phyloP scores from a whole-genome alignment of 345 rosid genomes.

The Anastatica hierochuntica region DNA sequence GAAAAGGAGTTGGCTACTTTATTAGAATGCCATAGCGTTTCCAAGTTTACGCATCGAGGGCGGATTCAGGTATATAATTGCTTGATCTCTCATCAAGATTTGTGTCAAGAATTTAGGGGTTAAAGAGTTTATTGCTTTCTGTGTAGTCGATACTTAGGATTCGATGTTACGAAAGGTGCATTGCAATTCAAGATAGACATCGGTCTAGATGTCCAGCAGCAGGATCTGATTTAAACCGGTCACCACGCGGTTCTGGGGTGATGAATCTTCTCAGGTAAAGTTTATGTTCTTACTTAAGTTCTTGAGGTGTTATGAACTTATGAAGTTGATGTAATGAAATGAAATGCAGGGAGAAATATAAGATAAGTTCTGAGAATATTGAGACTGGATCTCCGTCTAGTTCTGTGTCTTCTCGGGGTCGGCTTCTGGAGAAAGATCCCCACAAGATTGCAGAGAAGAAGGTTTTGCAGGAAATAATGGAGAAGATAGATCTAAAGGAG shows the following conservation, averaged over 20 bases:
- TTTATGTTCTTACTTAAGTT: not conserved
- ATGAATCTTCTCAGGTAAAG: conserved; percentile 30
- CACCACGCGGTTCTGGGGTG: conserved; percentile 34
- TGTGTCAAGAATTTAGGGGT: not conserved
- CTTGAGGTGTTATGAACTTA: not conserved
- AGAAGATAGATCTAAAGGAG: conserved; percentile 13
- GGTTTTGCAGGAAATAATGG: too few relatives aligned
- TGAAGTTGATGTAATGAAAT: not conserved
- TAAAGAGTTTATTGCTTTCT: not conserved
- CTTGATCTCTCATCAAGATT: not conserved
- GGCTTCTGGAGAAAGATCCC: conserved; percentile 9
- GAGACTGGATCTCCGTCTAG: conserved; percentile 14
- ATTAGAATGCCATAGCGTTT: conserved; percentile 40
- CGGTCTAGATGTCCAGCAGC: conserved; percentile 20
- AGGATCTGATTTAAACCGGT: conserved; percentile 19
- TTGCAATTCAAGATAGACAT: conserved; percentile 35
- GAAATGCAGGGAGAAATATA: conserved; percentile 44
- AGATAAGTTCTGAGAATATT: conserved; percentile 24
- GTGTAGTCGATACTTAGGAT: conserved; percentile 59
- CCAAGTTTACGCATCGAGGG: conserved; percentile 63
- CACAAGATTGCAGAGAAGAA: conserved; percentile 21
- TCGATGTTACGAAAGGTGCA: conserved; percentile 44
- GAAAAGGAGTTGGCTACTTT: conserved; percentile 41
- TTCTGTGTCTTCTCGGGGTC: conserved; percentile 1
- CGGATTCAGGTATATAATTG: conserved; percentile 52